A percentile compares a stretch with the other conserved stretches of the same genome.
phyloP scores from a whole-genome alignment of 129 eudicot genomes.

The Saussurea involucrata region DNA sequence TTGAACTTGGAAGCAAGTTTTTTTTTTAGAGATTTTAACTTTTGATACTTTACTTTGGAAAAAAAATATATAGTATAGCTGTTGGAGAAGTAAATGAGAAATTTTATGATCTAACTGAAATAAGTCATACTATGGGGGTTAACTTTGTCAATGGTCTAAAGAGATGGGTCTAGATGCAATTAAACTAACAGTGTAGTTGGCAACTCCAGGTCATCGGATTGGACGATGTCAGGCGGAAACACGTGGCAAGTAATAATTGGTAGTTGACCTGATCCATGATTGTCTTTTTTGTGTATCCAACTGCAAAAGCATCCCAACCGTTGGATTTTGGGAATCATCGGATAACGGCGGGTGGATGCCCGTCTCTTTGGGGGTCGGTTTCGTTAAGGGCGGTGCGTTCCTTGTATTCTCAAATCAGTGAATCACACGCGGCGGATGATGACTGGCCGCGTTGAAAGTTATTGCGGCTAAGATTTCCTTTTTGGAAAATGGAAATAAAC shows the following conservation, averaged over 20 bases:
- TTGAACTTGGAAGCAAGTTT: too few species aligned
- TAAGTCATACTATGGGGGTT: neutral
- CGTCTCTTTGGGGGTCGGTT: conserved; percentile 18
- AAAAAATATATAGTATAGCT: too few species aligned
- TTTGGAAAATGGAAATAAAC: neutral
- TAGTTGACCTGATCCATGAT: conserved; percentile 30
- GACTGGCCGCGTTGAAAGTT: neutral
- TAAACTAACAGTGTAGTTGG: conserved; percentile 18
- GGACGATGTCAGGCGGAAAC: conserved; percentile 29
- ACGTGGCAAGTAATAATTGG: conserved; percentile 28
- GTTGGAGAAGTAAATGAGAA: neutral
- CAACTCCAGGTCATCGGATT: conserved; percentile 30
- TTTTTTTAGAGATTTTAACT: too few species aligned
- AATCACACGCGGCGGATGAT: conserved; percentile 6
- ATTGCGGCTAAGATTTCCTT: conserved; percentile 21
- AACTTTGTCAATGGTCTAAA: neutral
- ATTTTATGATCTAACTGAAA: neutral
- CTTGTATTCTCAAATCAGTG: neutral
- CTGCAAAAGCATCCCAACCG: conserved; percentile 48
- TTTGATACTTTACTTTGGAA: too few species aligned
- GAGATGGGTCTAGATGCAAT: neutral
- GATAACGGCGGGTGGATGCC: conserved; percentile 4
- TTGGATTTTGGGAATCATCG: conserved; percentile 26
- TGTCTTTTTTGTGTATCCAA: conserved; percentile 7
- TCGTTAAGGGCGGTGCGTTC: conserved; percentile 17